Base-by-base conservation (phyloP, 805 yeast genomes). In the Clavispora phyllophila region DNA sequence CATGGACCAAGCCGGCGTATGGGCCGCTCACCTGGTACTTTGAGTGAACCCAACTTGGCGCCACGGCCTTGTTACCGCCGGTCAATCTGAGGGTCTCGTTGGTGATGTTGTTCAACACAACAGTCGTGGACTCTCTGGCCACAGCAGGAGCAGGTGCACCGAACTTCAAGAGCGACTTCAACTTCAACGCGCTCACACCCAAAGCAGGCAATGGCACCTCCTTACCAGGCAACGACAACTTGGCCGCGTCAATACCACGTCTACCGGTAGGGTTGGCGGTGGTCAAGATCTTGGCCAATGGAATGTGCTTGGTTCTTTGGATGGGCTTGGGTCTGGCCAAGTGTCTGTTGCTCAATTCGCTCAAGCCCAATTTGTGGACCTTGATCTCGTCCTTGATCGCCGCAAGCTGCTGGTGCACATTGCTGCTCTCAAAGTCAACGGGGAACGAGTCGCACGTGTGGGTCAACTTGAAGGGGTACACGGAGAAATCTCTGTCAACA, bases 11-110 rank as follows among this genome's bases (percentile, higher is more conserved):
- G 42, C 72, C 69, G 13, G 49, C 47, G 43, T 56, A 71, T 6
- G 69, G 66, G 36, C 77, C 79, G 24, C 72, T 62, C 43, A 91
- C 65, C 62, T 82, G 82, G 65, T 71, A 81, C 33, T 76, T 69
- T 22, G 96, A 87, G 60, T 90, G 96, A 35, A 86, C 84, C 93
- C 95, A 93, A 52, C 87, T 79, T 54, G 96, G 90, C 46, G 76
- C 74, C 41, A 81, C 74, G 20, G 82, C 72, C 54, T 75, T 72
- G 29, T 70, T 62, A 37, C 96, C 96, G 37, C 97, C 97, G 22
- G 91, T 79, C 49, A 91, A 73, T 60, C 96, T 78, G 43, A 90
- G 63, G 14, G 85, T 68, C 61, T 86, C 93, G 35, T 71, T 69
- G 45, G 56, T 65, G 38, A 68, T 68, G 32, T 61, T 56, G 45